Evolutionary conservation across 495 filamentous ascomycete genomes (phyloP).

Genomic region (Cenococcum geophilum): DNA sequence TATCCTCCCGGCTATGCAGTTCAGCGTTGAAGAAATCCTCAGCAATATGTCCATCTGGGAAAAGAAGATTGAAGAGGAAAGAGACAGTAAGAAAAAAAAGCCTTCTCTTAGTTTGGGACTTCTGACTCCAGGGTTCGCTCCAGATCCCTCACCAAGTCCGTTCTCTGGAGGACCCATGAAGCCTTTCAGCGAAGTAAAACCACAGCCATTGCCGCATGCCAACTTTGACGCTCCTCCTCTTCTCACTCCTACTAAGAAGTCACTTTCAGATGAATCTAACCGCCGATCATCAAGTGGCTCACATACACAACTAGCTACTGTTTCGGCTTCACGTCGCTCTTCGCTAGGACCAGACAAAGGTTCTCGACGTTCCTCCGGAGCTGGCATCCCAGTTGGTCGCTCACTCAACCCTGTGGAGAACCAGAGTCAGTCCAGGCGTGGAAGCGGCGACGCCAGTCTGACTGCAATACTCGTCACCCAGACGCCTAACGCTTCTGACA

Average conservation of each 20-base stretch:
- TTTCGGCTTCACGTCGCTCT: slow-evolving; percentile 17
- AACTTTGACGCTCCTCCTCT: neutral
- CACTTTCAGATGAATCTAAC: neutral
- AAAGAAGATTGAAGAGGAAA: slow-evolving; percentile 53
- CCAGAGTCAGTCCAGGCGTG: slow-evolving; percentile 29
- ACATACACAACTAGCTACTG: neutral
- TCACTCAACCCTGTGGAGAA: slow-evolving; percentile 10
- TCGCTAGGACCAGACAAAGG: slow-evolving; percentile 21
- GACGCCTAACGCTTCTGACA: slow-evolving; percentile 14
- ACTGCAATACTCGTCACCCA: slow-evolving; percentile 29
- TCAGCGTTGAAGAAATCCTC: slow-evolving; percentile 72
- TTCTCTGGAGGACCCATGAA: slow-evolving; percentile 19
- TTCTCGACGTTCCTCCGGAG: slow-evolving; percentile 23
- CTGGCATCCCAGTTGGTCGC: slow-evolving; percentile 9
- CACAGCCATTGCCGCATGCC: neutral
- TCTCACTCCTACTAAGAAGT: neutral
- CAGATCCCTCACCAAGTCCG: slow-evolving; percentile 24
- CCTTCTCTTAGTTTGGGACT: slow-evolving; percentile 11
- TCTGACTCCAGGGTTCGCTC: slow-evolving; percentile 7
- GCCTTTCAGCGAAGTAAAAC: neutral
- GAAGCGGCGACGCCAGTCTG: slow-evolving; percentile 27
- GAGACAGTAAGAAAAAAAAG: slow-evolving; percentile 17
- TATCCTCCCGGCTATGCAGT: slow-evolving; percentile 74
- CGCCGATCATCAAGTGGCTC: slow-evolving; percentile 22
- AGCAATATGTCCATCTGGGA: slow-evolving; percentile 70